These are phyloP conservation scores for Evernia prunastri DNA, from an alignment of 495 filamentous ascomycete genomes.

Conservation along the genomic window DNA sequence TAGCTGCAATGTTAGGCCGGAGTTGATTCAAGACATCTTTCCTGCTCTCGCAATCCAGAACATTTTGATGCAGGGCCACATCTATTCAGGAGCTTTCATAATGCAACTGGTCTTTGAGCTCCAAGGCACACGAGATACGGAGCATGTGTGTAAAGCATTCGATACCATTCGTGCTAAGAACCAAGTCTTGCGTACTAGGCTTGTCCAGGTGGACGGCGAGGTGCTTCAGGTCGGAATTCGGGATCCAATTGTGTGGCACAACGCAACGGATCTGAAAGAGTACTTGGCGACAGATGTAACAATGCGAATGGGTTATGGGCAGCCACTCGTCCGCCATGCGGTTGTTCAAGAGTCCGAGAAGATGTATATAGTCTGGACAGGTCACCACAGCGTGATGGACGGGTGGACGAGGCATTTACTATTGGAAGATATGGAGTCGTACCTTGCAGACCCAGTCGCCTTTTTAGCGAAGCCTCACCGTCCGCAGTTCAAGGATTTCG, in stretches of 20 bases:
- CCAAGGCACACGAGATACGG: background rate
- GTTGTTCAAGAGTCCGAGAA: background rate
- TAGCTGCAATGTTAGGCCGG: too few species aligned
- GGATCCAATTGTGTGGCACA: slow-evolving; percentile 2
- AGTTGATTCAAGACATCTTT: too few species aligned
- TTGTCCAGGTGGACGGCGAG: slow-evolving; percentile 3
- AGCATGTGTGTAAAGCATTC: background rate
- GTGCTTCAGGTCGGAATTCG: slow-evolving; percentile 2
- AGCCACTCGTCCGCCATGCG: slow-evolving; percentile 8
- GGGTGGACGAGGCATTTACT: slow-evolving; percentile 1
- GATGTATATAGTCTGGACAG: slow-evolving; percentile 14
- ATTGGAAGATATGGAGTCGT: slow-evolving; percentile 3
- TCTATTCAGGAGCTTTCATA: too few species aligned
- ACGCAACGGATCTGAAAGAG: background rate
- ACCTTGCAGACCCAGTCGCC: slow-evolving; percentile 1
- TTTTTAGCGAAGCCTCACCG: slow-evolving; percentile 2
- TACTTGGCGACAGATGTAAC: background rate
- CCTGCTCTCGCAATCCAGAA: too few species aligned
- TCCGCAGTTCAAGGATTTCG: background rate
- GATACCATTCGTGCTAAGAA: background rate
- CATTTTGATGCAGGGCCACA: too few species aligned
- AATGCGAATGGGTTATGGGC: slow-evolving; percentile 3
- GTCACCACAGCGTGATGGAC: slow-evolving; percentile 1
- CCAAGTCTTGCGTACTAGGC: slow-evolving; percentile 9
- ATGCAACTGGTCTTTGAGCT: background rate